A percentile compares a stretch with the other conserved stretches of the same genome.
Conservation (phyloP, 768 basidiomycete species). For the Amanita pseudoporphyria region DNA sequence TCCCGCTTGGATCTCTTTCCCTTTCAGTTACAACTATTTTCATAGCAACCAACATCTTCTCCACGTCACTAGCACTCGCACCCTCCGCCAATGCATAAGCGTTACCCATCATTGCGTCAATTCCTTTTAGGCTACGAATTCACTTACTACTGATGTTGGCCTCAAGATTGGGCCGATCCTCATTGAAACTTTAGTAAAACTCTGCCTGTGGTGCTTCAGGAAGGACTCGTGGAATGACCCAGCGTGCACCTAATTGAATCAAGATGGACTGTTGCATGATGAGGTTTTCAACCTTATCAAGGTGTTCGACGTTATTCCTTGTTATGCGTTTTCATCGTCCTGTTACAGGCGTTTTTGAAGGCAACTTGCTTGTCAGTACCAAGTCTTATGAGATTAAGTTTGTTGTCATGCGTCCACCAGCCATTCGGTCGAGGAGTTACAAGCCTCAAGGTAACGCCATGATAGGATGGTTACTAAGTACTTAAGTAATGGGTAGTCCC, state of each 20-base stretch:
- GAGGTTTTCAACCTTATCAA: constrained; percentile 81
- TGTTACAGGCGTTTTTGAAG: constrained; percentile 56
- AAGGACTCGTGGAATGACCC: constrained; percentile 29
- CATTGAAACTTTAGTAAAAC: constrained; percentile 73
- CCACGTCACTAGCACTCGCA: too few species aligned
- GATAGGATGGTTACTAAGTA: too few species aligned
- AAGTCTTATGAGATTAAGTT: background rate
- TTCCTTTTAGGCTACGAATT: too few species aligned
- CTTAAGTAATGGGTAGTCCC: too few species aligned
- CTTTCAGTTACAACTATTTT: too few species aligned
- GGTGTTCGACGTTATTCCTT: constrained; percentile 19
- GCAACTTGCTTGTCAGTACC: constrained; percentile 53
- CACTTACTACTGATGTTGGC: constrained; percentile 53
- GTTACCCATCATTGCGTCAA: constrained; percentile 18
- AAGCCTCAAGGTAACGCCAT: too few species aligned
- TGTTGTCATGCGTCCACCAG: constrained; percentile 27
- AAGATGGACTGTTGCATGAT: constrained; percentile 76
- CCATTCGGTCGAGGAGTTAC: constrained; percentile 79
- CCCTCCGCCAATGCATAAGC: background rate
- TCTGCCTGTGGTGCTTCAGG: constrained; percentile 66
- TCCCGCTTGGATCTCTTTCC: too few species aligned
- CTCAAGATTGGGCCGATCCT: constrained; percentile 63
- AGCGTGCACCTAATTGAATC: constrained; percentile 40
- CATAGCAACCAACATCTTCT: too few species aligned
- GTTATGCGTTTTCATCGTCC: background rate